Percentiles rank a stretch among this genome's conserved stretches.
These are phyloP conservation scores for Lactarius sp. DNA, from an alignment of 768 basidiomycete genomes.

Conservation along the genomic window DNA sequence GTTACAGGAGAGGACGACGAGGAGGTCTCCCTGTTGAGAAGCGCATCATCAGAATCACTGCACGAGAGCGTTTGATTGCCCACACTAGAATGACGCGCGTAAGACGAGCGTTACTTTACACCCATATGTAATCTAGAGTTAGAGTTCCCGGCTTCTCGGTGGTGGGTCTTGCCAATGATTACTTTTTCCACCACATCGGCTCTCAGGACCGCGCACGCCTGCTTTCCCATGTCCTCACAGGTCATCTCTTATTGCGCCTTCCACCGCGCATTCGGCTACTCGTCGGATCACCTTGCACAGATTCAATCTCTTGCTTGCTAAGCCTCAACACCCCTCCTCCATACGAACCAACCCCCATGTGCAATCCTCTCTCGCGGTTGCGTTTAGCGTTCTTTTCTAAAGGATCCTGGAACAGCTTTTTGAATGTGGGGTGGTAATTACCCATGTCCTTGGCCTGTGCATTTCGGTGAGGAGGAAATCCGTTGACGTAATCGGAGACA, in stretches of 20 bases:
- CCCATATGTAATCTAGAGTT: neutral
- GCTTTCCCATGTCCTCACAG: constrained; percentile 27
- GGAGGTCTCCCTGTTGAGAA: constrained; percentile 50
- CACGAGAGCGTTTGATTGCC: constrained; percentile 19
- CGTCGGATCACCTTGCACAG: constrained; percentile 30
- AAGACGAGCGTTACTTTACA: neutral
- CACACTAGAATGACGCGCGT: neutral
- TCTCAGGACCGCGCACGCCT: neutral
- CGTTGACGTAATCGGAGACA: constrained; percentile 1
- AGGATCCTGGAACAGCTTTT: constrained; percentile 54
- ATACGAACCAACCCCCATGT: constrained; percentile 78
- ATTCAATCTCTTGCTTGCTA: constrained; percentile 52
- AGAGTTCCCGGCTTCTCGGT: neutral
- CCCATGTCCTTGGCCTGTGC: constrained; percentile 75
- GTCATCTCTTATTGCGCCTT: constrained; percentile 30
- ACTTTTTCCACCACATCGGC: neutral
- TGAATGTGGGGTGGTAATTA: constrained; percentile 78
- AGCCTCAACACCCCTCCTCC: constrained; percentile 63
- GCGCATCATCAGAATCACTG: constrained; percentile 28
- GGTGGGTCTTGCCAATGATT: neutral
- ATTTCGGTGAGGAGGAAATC: constrained; percentile 1
- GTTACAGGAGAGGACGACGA: constrained; percentile 57
- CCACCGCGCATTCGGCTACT: constrained; percentile 19
- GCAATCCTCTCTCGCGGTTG: constrained; percentile 60
- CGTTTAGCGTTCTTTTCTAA: constrained; percentile 30